Evolutionary conservation across 2,329 filamentous ascomycete species (phyloP).

Genomic region (Plectosphaerella cucumerina): DNA sequence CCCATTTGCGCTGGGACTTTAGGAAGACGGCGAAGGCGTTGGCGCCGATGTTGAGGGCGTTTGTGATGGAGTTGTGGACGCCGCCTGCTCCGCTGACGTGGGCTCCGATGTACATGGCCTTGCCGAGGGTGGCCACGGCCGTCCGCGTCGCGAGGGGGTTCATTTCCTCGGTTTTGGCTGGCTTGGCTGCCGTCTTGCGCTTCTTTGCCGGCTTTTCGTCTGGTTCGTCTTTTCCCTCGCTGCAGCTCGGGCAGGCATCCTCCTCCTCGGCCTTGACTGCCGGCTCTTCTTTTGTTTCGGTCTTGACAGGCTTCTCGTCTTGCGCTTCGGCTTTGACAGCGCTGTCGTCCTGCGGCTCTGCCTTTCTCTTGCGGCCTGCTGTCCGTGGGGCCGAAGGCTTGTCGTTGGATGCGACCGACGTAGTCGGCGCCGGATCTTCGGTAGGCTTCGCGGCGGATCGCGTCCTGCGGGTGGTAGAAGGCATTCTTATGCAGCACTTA

Average conservation of each 20-base stretch:
- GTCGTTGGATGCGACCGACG: no score
- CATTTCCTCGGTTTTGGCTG: conserved; percentile 40
- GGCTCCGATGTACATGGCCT: conserved; percentile 78
- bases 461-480: conserved; percentile 28
- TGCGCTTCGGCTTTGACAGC: background rate
- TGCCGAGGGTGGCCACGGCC: conserved; percentile 56
- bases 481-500: conserved; percentile 18
- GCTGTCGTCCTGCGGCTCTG: conserved; percentile 1
- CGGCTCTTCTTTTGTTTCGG: conserved; percentile 2
- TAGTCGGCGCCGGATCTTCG: no score
- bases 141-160: conserved; percentile 65
- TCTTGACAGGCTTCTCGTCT: background rate
- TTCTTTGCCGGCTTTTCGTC: conserved; percentile 34
- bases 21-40: conserved; percentile 95
- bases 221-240: conserved; percentile 14
- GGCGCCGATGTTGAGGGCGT: conserved; percentile 75
- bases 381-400: background rate
- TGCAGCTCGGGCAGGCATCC: conserved; percentile 16
- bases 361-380: background rate
- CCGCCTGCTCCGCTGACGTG: conserved; percentile 90
- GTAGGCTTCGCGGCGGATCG: conserved; percentile 3
- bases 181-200: conserved; percentile 31
- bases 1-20: conserved; percentile 95
- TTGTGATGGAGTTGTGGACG: conserved; percentile 81
- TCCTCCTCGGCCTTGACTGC: conserved; percentile 16